Conservation (phyloP, 2,329 filamentous ascomycete species). For the Cercospora citrullina region DNA sequence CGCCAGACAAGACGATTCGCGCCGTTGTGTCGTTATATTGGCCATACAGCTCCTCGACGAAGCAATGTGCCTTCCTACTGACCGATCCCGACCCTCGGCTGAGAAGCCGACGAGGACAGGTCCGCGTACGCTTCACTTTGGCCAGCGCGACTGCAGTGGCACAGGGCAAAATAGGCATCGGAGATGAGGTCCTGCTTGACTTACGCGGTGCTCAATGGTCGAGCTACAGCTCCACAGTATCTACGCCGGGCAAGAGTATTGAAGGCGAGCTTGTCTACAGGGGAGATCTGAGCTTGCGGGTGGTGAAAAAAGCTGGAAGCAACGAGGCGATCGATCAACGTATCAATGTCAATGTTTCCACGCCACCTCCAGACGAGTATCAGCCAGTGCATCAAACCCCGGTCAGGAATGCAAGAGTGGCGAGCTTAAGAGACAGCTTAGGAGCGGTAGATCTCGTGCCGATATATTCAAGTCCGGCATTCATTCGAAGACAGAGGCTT, state of each 20-base stretch:
- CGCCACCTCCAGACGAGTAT: slow-evolving; percentile 24
- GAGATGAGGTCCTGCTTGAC: slow-evolving; percentile 70
- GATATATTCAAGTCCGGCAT: slow-evolving; percentile 69
- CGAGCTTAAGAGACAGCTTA: slow-evolving; percentile 21
- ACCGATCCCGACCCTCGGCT: slow-evolving; percentile 82
- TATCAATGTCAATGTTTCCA: slow-evolving; percentile 22
- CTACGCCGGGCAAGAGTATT: slow-evolving; percentile 58
- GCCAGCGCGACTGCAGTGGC: slow-evolving; percentile 69
- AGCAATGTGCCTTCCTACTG: slow-evolving; percentile 73
- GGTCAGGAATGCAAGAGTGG: slow-evolving; percentile 10
- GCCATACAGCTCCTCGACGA: slow-evolving; percentile 81
- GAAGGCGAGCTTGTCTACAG: slow-evolving; percentile 58
- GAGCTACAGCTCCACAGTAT: slow-evolving; percentile 52
- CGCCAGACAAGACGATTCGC: slow-evolving; percentile 49
- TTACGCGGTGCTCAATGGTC: slow-evolving; percentile 69
- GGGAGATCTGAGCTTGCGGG: slow-evolving; percentile 40
- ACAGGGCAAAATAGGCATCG: slow-evolving; percentile 69
- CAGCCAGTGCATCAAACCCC: slow-evolving; percentile 15
- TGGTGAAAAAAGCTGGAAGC: slow-evolving; percentile 26
- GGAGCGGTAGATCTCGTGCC: slow-evolving; percentile 29
- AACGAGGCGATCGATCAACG: slow-evolving; percentile 13
- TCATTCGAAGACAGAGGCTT: slow-evolving; percentile 68
- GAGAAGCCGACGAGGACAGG: slow-evolving; percentile 73
- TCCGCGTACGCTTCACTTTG: slow-evolving; percentile 74
- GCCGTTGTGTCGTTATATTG: slow-evolving; percentile 83